These are phyloP conservation scores for Rutstroemia sydowiana DNA, from an alignment of 2,329 filamentous ascomycete genomes.

Conservation along the genomic window DNA sequence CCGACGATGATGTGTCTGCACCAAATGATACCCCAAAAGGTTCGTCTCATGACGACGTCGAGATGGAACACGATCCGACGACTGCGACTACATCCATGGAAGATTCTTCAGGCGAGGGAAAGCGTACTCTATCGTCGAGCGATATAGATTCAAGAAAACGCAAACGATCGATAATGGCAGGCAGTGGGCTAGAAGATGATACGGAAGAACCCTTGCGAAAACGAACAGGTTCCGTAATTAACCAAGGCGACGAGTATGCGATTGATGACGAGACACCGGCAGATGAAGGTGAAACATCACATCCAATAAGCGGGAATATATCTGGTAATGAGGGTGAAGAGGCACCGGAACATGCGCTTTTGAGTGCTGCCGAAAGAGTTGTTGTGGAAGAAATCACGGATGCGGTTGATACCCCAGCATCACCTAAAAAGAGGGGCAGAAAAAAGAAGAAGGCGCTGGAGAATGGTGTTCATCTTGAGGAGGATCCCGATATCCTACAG, in stretches of 20 bases:
- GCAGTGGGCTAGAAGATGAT: constrained; percentile 28
- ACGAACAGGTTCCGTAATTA: constrained; percentile 42
- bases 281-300: constrained; percentile 33
- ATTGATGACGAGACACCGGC: constrained; percentile 37
- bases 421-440: constrained; percentile 30
- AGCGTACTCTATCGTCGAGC: constrained; percentile 16
- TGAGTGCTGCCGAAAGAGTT: constrained; percentile 35
- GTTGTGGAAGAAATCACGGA: constrained; percentile 33
- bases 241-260: constrained; percentile 38
- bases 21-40: constrained; percentile 30
- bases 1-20: constrained; percentile 31
- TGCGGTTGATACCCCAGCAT: constrained; percentile 17
- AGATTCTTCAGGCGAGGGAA: constrained; percentile 23
- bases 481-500: constrained; percentile 14
- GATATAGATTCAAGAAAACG: constrained; percentile 32
- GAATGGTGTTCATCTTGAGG: constrained; percentile 22
- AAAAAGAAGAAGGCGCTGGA: constrained; percentile 30
- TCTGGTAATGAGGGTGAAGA: constrained; percentile 37
- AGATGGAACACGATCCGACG: constrained; percentile 19
- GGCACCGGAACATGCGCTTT: constrained; percentile 38
- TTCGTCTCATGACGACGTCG: constrained; percentile 34
- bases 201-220: constrained; percentile 38
- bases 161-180: constrained; percentile 31
- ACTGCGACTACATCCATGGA: constrained; percentile 32
- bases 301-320: constrained; percentile 28